Percentiles rank a stretch among this genome's conserved stretches.
These are phyloP conservation scores for Sporothrix luriei DNA, from an alignment of 2,329 filamentous ascomycete species.

Conservation along the genomic window DNA sequence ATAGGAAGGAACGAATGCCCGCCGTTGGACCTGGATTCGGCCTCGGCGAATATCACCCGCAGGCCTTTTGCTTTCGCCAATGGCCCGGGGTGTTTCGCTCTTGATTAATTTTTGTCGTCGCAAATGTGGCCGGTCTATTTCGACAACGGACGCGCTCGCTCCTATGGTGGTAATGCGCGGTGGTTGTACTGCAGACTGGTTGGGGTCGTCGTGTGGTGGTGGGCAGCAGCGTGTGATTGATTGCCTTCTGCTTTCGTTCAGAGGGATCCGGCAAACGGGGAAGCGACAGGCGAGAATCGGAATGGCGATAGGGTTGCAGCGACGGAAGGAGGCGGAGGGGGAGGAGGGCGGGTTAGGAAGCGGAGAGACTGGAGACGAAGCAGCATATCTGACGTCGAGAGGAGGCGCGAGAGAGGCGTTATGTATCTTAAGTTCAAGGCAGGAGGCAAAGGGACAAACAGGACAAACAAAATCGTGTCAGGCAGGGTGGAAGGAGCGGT, in stretches of 20 bases:
- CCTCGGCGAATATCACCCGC: neutral
- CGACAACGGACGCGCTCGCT: neutral
- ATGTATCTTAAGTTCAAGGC: neutral
- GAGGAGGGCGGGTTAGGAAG: constrained; percentile 27
- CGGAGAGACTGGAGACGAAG: too few species aligned
- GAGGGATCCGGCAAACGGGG: constrained; percentile 22
- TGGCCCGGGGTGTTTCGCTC: constrained; percentile 12
- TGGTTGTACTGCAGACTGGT: constrained; percentile 9
- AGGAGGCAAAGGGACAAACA: neutral
- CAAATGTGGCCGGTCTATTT: neutral
- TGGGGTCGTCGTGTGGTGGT: neutral
- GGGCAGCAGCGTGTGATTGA: constrained; percentile 20
- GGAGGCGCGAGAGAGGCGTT: neutral
- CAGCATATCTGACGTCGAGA: constrained; percentile 20
- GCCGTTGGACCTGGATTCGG: neutral
- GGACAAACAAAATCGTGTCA: neutral
- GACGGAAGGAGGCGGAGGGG: constrained; percentile 15
- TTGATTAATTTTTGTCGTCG: constrained; percentile 23
- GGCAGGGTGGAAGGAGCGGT: constrained; percentile 12
- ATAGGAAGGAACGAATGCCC: constrained; percentile 21
- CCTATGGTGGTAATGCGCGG: neutral
- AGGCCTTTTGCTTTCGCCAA: neutral
- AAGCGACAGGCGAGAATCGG: constrained; percentile 31
- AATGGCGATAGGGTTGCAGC: constrained; percentile 24
- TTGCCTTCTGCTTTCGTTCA: neutral